phyloP scores from a whole-genome alignment of 179 eudicot species.

The Drosera spatulata region DNA sequence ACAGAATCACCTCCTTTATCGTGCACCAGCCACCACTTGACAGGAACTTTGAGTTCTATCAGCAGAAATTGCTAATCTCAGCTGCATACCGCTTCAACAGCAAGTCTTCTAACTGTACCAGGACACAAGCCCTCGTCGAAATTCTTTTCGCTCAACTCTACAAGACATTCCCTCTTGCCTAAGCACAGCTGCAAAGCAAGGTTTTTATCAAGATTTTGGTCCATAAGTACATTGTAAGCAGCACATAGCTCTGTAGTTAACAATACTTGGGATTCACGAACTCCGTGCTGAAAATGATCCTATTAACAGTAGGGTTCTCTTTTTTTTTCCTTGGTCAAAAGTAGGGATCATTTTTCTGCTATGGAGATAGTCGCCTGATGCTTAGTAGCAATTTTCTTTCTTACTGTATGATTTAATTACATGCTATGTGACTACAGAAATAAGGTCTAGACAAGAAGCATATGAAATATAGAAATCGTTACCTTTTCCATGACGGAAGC shows the following conservation, averaged over 20 bases:
- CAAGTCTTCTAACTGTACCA: conserved; percentile 38
- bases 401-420: not conserved
- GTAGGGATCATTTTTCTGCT: no score
- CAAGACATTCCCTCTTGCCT: conserved; percentile 33
- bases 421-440: not conserved
- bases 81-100: conserved; percentile 64
- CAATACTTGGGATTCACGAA: no score
- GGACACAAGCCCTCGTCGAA: no score
- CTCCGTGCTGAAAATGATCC: no score
- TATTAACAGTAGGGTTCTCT: no score
- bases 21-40: no score
- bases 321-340: no score
- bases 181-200: conserved; percentile 47
- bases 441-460: not conserved
- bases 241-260: not conserved
- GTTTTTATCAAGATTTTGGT: not conserved
- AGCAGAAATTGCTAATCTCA: no score
- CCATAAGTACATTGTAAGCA: not conserved
- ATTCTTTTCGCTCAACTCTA: conserved; percentile 33
- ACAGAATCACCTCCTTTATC: no score
- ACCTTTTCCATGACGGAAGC: conserved; percentile 51
- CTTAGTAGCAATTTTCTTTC: no score
- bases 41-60: no score
- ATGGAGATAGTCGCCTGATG: no score
- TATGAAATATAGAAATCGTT: not conserved